phyloP scores from a whole-genome alignment of 1,284 basidiomycete species.

The Sanghuangporus baumii region DNA sequence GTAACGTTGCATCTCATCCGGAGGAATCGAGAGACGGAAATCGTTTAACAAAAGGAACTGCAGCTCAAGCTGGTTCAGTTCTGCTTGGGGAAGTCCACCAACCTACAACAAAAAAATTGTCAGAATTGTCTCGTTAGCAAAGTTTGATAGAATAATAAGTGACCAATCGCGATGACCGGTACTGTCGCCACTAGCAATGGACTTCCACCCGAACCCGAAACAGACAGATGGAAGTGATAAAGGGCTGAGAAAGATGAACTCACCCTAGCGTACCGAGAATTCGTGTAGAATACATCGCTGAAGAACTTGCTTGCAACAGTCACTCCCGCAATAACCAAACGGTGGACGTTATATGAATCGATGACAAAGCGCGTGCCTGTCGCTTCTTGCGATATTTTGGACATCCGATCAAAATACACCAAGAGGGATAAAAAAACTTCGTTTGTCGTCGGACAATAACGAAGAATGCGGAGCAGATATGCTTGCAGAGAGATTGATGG shows the following conservation, averaged over 20 bases:
- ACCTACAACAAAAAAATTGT: conserved; percentile 45
- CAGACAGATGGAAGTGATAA: background rate
- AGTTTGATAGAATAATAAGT: background rate
- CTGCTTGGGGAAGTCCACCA: conserved; percentile 88
- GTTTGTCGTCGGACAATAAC: conserved; percentile 98
- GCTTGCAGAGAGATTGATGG: conserved; percentile 94
- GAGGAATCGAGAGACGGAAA: conserved; percentile 84
- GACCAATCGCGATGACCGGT: background rate
- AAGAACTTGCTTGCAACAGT: conserved; percentile 99
- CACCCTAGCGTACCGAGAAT: conserved; percentile 97
- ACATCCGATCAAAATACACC: conserved; percentile 96
- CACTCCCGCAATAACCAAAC: conserved; percentile 93
- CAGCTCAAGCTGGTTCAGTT: conserved; percentile 95
- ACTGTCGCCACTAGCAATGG: background rate
- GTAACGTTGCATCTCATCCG: conserved; percentile 92
- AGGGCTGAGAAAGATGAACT: conserved; percentile 25
- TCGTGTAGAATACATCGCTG: conserved; percentile 99
- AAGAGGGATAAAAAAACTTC: conserved; percentile 93
- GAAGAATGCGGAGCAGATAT: conserved; percentile 92
- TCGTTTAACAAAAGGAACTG: conserved; percentile 97
- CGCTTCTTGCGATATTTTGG: conserved; percentile 59
- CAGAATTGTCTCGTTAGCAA: background rate
- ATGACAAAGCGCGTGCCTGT: conserved; percentile 82
- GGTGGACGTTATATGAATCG: conserved; percentile 95
- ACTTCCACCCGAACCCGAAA: background rate